A percentile compares a stretch with the other conserved stretches of the same genome.
Conservation (phyloP, 2,329 filamentous ascomycete species). For the Calonectria henricotiae region DNA sequence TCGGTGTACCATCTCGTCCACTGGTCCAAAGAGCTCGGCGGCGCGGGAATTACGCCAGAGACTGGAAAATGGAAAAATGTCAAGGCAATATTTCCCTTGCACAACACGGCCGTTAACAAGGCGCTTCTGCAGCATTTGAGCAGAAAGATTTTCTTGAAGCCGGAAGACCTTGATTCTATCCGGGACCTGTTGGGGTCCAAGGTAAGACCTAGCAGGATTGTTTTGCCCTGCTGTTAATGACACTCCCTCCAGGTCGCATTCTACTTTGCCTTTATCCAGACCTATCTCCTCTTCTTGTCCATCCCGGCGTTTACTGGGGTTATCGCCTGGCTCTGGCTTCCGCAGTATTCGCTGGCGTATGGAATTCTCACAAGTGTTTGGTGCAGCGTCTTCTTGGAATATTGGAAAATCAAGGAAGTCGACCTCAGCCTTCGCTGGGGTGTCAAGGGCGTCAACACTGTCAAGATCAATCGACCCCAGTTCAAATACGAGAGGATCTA, state of each 20-base stretch:
- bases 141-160: slow-evolving; percentile 66
- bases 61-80: slow-evolving; percentile 75
- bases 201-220: slow-evolving; percentile 40
- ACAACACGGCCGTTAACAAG: slow-evolving; percentile 73
- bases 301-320: slow-evolving; percentile 80
- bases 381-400: slow-evolving; percentile 83
- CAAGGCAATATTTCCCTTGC: slow-evolving; percentile 75
- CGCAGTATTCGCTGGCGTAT: slow-evolving; percentile 80
- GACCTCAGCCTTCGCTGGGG: slow-evolving; percentile 83
- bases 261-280: slow-evolving; percentile 88
- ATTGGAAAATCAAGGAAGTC: slow-evolving; percentile 83
- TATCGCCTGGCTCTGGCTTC: slow-evolving; percentile 78
- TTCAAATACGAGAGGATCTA: slow-evolving; percentile 76
- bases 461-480: slow-evolving; percentile 77
- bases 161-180: slow-evolving; percentile 72
- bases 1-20: slow-evolving; percentile 80
- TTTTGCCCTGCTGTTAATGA: not conserved
- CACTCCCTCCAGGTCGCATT: slow-evolving; percentile 73
- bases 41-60: slow-evolving; percentile 74
- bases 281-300: slow-evolving; percentile 80
- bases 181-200: slow-evolving; percentile 76
- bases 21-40: slow-evolving; percentile 72
- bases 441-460: slow-evolving; percentile 77
- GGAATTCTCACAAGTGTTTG: slow-evolving; percentile 78
- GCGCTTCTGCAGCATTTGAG: slow-evolving; percentile 72